Percentiles rank a stretch among this genome's conserved stretches.
phyloP scores from a whole-genome alignment of 257 asterid genomes.

The Solanum sitiens region DNA sequence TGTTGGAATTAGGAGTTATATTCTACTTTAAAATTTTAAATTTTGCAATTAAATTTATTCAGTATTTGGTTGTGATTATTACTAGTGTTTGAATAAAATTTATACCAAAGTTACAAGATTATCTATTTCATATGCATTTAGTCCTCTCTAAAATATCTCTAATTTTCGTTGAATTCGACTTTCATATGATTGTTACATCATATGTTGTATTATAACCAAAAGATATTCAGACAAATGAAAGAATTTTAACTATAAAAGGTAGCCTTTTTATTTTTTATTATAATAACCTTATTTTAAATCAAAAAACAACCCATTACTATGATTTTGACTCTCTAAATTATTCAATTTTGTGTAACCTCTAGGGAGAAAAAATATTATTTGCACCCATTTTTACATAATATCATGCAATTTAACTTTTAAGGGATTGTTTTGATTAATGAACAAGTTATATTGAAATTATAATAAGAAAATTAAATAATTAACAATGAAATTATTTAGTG shows the following conservation, averaged over 20 bases:
- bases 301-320: not conserved
- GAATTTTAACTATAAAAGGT: not conserved
- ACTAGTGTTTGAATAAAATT: not conserved
- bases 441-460: not conserved
- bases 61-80: not conserved
- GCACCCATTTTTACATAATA: not conserved
- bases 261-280: not conserved
- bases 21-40: not conserved
- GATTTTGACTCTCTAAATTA: not conserved
- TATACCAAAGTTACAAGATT: not conserved
- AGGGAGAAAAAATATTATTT: not conserved
- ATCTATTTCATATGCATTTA: not conserved
- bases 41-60: not conserved
- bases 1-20: not conserved
- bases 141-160: not conserved
- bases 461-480: not conserved
- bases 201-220: not conserved
- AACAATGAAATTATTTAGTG: not conserved
- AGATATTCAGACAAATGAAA: not conserved
- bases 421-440: not conserved
- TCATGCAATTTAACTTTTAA: not conserved
- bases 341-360: not conserved
- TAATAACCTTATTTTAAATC: not conserved
- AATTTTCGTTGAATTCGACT: fast-evolving
- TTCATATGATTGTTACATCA: not conserved